Conservation (phyloP, 768 basidiomycete genomes). For the Phylloporus sp. region DNA sequence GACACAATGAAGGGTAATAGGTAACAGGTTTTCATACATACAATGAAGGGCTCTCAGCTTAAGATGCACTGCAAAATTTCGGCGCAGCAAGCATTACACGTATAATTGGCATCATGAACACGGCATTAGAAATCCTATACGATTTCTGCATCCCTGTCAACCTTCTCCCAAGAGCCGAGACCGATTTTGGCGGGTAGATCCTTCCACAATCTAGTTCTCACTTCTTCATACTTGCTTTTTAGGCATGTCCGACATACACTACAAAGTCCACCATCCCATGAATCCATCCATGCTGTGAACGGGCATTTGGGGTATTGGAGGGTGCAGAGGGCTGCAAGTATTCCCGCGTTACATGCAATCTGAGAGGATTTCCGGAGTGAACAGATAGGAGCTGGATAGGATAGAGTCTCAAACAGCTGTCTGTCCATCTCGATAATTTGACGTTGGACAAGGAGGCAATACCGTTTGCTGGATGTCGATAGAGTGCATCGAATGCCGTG, state of each 20-base stretch:
- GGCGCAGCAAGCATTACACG: too few species aligned
- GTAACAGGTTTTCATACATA: too few species aligned
- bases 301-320: conserved; percentile 20
- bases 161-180: conserved; percentile 15
- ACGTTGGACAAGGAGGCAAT: conserved; percentile 23
- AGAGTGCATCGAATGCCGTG: conserved; percentile 15
- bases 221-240: conserved; percentile 24
- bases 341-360: conserved; percentile 19
- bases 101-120: too few species aligned
- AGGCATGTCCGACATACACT: conserved; percentile 17
- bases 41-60: too few species aligned
- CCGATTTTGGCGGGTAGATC: conserved; percentile 19
- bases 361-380: too few species aligned
- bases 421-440: conserved; percentile 20
- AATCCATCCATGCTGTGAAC: conserved; percentile 20
- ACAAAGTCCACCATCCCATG: conserved; percentile 21
- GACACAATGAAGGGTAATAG: too few species aligned
- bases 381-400: conserved; percentile 10
- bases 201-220: conserved; percentile 23
- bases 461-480: conserved; percentile 20
- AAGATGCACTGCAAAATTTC: too few species aligned
- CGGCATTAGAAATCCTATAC: too few species aligned
- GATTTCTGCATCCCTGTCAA: too few species aligned
- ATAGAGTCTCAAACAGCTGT: conserved; percentile 20
- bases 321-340: conserved; percentile 19